Evolutionary conservation across 148 eudicot species (phyloP).

Genomic region (Diospyros lotus): DNA sequence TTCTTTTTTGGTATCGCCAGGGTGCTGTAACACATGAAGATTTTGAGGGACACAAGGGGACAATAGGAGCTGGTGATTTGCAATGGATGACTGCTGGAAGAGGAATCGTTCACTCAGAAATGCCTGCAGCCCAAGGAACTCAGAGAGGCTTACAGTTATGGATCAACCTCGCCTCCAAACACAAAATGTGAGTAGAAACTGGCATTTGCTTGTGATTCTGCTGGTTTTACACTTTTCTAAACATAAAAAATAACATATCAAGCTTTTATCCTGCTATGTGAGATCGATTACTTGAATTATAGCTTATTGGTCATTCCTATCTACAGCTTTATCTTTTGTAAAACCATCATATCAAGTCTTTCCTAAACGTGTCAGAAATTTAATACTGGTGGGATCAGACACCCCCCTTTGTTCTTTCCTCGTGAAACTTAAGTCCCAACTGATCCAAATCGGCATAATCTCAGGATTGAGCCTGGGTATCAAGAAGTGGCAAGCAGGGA

Average conservation of each 20-base stretch:
- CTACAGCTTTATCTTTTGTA: too few relatives aligned
- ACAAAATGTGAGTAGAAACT: conserved; percentile 59
- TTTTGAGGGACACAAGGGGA: conserved; percentile 83
- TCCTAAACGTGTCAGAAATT: not conserved
- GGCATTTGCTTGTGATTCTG: not conserved
- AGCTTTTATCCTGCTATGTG: too few relatives aligned
- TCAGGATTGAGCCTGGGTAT: conserved; percentile 79
- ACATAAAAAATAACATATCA: not conserved
- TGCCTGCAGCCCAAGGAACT: conserved; percentile 74
- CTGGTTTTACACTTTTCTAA: not conserved
- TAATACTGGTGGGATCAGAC: not conserved
- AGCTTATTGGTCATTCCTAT: too few relatives aligned
- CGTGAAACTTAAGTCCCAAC: not conserved
- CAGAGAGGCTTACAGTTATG: conserved; percentile 81
- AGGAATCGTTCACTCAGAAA: conserved; percentile 91
- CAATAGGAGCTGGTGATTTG: conserved; percentile 66
- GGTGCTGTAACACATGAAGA: conserved; percentile 85
- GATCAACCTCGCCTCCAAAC: conserved; percentile 79
- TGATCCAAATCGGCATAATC: not conserved
- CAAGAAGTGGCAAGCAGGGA: conserved; percentile 66
- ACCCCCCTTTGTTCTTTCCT: not conserved
- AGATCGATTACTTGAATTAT: too few relatives aligned
- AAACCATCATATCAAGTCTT: too few relatives aligned
- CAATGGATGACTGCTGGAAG: conserved; percentile 99
- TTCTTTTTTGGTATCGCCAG: conserved; percentile 16